Base-by-base conservation (phyloP, 176 grass and related monocot species). In the Ampelocalamus luodianensis region DNA sequence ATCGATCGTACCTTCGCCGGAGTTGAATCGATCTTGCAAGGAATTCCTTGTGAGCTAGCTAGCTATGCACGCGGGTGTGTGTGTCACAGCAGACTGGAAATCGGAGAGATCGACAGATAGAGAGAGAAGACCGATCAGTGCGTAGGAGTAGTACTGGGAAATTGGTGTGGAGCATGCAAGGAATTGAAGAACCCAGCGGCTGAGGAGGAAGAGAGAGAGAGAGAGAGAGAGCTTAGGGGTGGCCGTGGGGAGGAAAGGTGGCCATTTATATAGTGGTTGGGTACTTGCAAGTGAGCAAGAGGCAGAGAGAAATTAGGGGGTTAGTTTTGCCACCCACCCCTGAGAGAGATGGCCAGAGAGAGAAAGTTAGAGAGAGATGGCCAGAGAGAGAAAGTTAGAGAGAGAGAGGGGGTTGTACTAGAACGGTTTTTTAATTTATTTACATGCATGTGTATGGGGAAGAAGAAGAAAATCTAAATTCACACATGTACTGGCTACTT, bases 251-350 rank as follows among this genome's bases (percentile, higher is more conserved):
- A 56, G 78, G 72, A 65, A 71, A 83, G 74, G 83, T 60, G 54
- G 27, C 60, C 39, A 56, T 82, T 92, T 92, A 89, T 92, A 89
- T 89, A 92, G 87, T 27, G 63, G 80, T 68, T 65, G 84, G 67
- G 45, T 66, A 29, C 42, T 80, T 60, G 54, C 17, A 6, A 55
- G 46, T 10, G 48, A 67, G 78, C 17, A 6, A 40, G 74, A 1
- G 22, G 12, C 10, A 10, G 37, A 12, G 61, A 32, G 74, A 78
- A 70, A 77, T 36, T 60, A 12, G 23, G 68, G 56, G 90, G 92
- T 89, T 89, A 83, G 90, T 92, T 94, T 89, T 91, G 82, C 81
- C 92, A 94, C 92, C 94, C 92, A 97, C 88, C 85, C 76, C 26
- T 68, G 70, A 79, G 24, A 85, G 76, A 90, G 87, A 88, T 68